Conservation (phyloP, 2,329 filamentous ascomycete genomes). For the Mycosphaerelloides madeirae region DNA sequence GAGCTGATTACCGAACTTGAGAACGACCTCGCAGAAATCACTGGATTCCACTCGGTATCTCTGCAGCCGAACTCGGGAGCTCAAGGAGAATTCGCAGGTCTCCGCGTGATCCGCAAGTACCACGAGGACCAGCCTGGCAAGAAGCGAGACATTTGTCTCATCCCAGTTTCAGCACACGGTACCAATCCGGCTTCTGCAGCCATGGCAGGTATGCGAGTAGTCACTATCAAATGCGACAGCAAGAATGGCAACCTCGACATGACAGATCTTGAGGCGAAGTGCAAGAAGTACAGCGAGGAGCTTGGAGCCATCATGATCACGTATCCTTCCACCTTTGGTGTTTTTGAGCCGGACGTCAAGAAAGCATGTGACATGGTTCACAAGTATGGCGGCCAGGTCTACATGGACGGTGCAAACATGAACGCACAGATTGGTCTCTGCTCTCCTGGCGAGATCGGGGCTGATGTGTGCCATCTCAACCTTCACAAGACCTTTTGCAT, state of each 20-base stretch:
- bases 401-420: constrained; percentile 99
- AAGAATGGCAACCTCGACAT: constrained; percentile 87
- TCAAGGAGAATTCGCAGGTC: constrained; percentile 88
- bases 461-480: constrained; percentile 95
- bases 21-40: constrained; percentile 72
- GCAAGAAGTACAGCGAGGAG: constrained; percentile 77
- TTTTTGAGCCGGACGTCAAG: constrained; percentile 88
- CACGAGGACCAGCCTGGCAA: constrained; percentile 62
- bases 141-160: constrained; percentile 85
- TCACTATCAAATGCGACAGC: constrained; percentile 84
- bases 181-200: constrained; percentile 93
- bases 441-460: constrained; percentile 90
- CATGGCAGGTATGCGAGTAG: constrained; percentile 93
- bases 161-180: constrained; percentile 90
- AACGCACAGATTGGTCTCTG: constrained; percentile 95
- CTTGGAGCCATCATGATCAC: constrained; percentile 95
- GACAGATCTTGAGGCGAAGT: constrained; percentile 78
- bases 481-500: constrained; percentile 99
- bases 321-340: constrained; percentile 90
- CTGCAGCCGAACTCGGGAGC: constrained; percentile 94
- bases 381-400: constrained; percentile 83
- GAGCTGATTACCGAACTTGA: constrained; percentile 69
- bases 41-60: constrained; percentile 83
- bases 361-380: constrained; percentile 82
- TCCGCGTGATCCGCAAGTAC: constrained; percentile 82